Percentiles rank a stretch among this genome's conserved stretches.
These are phyloP conservation scores for Colletotrichum shisoi DNA, from an alignment of 2,329 filamentous ascomycete species.

Conservation along the genomic window DNA sequence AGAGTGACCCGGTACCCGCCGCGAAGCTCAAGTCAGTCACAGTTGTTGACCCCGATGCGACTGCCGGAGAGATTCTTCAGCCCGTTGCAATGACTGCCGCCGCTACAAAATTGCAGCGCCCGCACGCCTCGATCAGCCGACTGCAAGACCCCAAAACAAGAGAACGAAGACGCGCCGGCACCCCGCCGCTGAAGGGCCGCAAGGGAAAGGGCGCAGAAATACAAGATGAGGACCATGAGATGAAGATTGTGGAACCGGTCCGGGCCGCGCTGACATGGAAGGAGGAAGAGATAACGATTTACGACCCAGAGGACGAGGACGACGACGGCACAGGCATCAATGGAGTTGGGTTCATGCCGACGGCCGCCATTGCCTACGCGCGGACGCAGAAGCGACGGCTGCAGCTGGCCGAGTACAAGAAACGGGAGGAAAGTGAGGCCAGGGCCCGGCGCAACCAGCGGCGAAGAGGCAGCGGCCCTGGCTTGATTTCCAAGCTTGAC, in stretches of 20 bases:
- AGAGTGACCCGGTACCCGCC: slow-evolving; percentile 20
- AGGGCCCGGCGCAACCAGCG: slow-evolving; percentile 63
- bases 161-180: slow-evolving; percentile 48
- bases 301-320: slow-evolving; percentile 70
- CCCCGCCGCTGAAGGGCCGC: slow-evolving; percentile 48
- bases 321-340: slow-evolving; percentile 74
- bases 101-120: slow-evolving; percentile 43
- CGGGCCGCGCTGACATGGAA: slow-evolving; percentile 71
- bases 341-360: slow-evolving; percentile 72
- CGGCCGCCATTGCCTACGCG: slow-evolving; percentile 66
- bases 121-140: slow-evolving; percentile 52
- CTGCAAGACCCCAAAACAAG: slow-evolving; percentile 52
- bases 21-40: neutral
- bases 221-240: slow-evolving; percentile 47
- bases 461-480: slow-evolving; percentile 51
- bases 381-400: slow-evolving; percentile 65
- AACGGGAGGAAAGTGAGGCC: slow-evolving; percentile 68
- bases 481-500: slow-evolving; percentile 30
- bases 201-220: slow-evolving; percentile 28
- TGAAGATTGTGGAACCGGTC: slow-evolving; percentile 58
- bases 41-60: neutral
- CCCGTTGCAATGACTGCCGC: slow-evolving; percentile 39
- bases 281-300: slow-evolving; percentile 72
- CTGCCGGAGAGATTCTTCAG: slow-evolving; percentile 11
- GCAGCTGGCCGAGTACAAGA: slow-evolving; percentile 69